A percentile compares a stretch with the other conserved stretches of the same genome.
phyloP scores from a whole-genome alignment of 1,284 basidiomycete genomes.

The Cutaneotrichosporon arboriforme region DNA sequence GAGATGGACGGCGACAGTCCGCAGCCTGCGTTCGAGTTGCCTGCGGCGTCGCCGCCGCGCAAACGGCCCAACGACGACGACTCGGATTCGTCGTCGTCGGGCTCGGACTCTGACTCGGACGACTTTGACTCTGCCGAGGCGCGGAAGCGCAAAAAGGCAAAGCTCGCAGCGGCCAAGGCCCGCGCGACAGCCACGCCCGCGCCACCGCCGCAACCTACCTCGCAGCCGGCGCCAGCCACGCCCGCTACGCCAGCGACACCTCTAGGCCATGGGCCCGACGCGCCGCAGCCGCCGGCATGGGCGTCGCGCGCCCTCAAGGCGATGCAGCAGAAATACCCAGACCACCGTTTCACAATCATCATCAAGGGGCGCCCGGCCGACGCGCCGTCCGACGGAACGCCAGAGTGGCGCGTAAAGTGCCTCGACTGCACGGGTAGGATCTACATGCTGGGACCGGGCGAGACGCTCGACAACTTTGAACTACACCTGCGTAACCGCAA shows the following conservation, averaged over 20 bases:
- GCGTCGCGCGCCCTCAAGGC: constrained; percentile 58
- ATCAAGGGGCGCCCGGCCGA: constrained; percentile 54
- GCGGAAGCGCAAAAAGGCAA: constrained; percentile 9
- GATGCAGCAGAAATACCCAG: constrained; percentile 67
- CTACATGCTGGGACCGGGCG: constrained; percentile 88
- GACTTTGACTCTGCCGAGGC: constrained; percentile 18
- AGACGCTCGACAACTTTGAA: constrained; percentile 84
- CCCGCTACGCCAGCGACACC: constrained; percentile 6
- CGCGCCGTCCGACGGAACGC: constrained; percentile 51
- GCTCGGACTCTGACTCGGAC: constrained; percentile 17
- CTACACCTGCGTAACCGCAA: constrained; percentile 77
- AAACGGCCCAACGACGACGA: constrained; percentile 9
- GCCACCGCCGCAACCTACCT: background rate
- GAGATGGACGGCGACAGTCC: constrained; percentile 1
- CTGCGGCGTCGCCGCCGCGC: background rate
- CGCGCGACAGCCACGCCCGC: constrained; percentile 2
- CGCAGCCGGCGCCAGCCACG: constrained; percentile 3
- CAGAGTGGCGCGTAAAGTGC: constrained; percentile 92
- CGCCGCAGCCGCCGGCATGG: constrained; percentile 60
- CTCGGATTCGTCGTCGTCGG: constrained; percentile 24
- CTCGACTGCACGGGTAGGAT: constrained; percentile 73
- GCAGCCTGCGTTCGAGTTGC: constrained; percentile 14
- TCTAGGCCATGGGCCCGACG: background rate
- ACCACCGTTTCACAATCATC: constrained; percentile 77
- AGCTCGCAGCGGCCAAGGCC: constrained; percentile 4